Evolutionary conservation across 192 early-diverging fungal genomes (phyloP).

Genomic region (Coemansia biformis): DNA sequence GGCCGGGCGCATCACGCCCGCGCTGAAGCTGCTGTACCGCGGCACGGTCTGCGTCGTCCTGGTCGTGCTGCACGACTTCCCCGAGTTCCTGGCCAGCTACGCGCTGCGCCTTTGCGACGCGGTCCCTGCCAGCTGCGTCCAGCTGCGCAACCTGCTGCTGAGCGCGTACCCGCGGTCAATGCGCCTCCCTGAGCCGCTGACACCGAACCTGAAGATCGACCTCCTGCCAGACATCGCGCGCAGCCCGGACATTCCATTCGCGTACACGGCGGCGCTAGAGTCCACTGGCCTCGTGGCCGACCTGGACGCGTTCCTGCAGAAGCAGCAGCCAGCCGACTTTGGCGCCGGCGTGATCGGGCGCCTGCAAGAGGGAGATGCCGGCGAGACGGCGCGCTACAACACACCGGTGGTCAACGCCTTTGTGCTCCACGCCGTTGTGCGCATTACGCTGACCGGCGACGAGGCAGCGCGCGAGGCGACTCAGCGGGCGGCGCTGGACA

Average conservation of each 20-base stretch:
- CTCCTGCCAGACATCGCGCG: constrained; percentile 83
- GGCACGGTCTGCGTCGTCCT: constrained; percentile 86
- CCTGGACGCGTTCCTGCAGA: constrained; percentile 65
- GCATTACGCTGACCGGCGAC: constrained; percentile 57
- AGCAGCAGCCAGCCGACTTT: constrained; percentile 46
- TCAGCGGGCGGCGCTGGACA: constrained; percentile 65
- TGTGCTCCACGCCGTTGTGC: constrained; percentile 82
- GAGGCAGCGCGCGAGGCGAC: constrained; percentile 24
- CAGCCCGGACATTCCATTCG: constrained; percentile 81
- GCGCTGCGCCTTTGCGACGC: constrained; percentile 88
- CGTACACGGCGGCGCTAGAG: constrained; percentile 63
- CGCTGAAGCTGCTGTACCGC: constrained; percentile 78
- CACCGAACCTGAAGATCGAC: constrained; percentile 90
- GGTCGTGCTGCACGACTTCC: constrained; percentile 92
- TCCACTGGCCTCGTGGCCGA: constrained; percentile 62
- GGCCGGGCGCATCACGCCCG: constrained; percentile 63
- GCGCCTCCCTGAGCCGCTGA: constrained; percentile 95
- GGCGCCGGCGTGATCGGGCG: background rate
- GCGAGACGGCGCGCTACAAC: constrained; percentile 56
- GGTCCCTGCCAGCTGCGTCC: constrained; percentile 86
- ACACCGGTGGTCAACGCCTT: constrained; percentile 76
- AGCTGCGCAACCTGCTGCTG: constrained; percentile 93
- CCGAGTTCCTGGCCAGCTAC: constrained; percentile 92
- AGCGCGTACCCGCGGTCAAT: constrained; percentile 92
- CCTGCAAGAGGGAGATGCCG: background rate